These are phyloP conservation scores for Aurantiochytrium sp. DNA, from an alignment of 108 stramenopile species.

Conservation along the genomic window DNA sequence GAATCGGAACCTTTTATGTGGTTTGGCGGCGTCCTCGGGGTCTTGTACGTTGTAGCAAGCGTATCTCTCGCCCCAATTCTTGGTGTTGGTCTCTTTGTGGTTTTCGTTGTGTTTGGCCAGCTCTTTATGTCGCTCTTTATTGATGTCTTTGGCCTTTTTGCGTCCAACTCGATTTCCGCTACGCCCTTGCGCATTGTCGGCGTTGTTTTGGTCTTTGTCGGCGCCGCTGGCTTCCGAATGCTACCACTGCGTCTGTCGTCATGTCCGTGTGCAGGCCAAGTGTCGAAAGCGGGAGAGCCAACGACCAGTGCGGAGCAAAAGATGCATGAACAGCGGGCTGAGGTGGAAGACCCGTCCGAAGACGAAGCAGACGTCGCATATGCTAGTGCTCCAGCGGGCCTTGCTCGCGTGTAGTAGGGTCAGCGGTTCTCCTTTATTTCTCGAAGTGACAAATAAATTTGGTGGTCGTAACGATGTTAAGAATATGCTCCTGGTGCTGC, in stretches of 20 bases:
- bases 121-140: constrained; percentile 5
- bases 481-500: too few relatives aligned
- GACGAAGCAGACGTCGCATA: too few relatives aligned
- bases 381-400: too few relatives aligned
- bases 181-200: background rate
- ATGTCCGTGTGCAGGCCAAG: background rate
- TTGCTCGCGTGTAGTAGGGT: too few relatives aligned
- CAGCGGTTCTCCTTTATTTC: too few relatives aligned
- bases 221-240: background rate
- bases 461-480: too few relatives aligned
- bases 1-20: background rate
- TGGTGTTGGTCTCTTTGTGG: background rate
- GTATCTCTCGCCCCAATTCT: background rate
- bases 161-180: background rate
- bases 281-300: too few relatives aligned
- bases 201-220: background rate
- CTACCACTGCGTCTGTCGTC: background rate
- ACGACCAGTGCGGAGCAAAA: background rate
- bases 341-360: too few relatives aligned
- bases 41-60: background rate
- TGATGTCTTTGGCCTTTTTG: background rate
- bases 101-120: background rate
- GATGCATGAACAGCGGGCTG: too few relatives aligned
- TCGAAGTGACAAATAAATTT: too few relatives aligned
- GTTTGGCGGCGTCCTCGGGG: background rate